Evolutionary conservation across 257 asterid genomes (phyloP).

Genomic region (Gentiana dahurica): DNA sequence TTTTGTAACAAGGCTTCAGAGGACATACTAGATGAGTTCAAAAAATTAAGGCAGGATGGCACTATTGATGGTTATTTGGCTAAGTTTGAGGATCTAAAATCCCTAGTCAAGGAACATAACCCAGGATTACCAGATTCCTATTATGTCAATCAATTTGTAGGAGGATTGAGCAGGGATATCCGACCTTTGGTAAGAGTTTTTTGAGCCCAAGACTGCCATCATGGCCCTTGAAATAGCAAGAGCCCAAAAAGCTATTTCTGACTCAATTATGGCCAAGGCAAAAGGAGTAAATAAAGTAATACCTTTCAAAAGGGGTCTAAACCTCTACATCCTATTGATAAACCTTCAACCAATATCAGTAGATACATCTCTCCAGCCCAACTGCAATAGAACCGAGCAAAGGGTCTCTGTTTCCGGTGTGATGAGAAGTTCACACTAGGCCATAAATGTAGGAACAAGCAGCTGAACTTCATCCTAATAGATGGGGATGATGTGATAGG

Average conservation of each 20-base stretch:
- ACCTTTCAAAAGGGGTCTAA: not conserved
- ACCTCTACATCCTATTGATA: not conserved
- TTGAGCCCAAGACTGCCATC: not conserved
- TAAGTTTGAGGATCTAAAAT: no score
- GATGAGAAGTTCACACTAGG: slow-evolving; percentile 2
- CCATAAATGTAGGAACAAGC: not conserved
- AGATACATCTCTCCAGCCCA: not conserved
- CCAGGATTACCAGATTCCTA: not conserved
- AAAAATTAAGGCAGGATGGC: no score
- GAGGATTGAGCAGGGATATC: not conserved
- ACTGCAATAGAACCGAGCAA: not conserved
- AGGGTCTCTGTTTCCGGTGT: slow-evolving; percentile 2
- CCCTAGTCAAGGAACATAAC: no score
- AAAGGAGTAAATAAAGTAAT: not conserved
- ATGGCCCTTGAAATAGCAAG: not conserved
- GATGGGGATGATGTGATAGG: not conserved
- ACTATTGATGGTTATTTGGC: no score
- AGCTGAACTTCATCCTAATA: not conserved
- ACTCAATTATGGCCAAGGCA: not conserved
- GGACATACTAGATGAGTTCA: no score
- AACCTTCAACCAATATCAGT: no score
- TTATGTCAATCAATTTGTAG: no score
- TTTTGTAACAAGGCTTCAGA: no score
- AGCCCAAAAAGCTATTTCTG: not conserved
- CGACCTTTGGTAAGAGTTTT: not conserved